A percentile compares a stretch with the other conserved stretches of the same genome.
Evolutionary conservation across 805 yeast genomes (phyloP).

Genomic region (Hanseniaspora thailandica): DNA sequence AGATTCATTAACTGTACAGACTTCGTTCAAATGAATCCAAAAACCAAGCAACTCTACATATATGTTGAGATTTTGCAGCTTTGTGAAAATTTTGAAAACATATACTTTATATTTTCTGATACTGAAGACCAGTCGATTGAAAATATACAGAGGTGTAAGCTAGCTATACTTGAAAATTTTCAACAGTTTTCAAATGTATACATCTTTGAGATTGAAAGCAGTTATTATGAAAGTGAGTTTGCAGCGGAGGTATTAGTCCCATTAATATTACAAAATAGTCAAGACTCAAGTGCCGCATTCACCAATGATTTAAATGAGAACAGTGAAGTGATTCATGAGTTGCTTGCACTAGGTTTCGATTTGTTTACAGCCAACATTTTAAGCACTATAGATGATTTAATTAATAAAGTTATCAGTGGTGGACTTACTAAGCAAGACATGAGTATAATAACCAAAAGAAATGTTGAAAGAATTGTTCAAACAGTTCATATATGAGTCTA

Average conservation of each 20-base stretch:
- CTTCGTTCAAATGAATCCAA: constrained; percentile 19
- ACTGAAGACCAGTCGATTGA: neutral
- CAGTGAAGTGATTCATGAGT: neutral
- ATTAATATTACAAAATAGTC: neutral
- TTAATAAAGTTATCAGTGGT: neutral
- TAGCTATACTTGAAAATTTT: neutral
- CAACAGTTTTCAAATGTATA: neutral
- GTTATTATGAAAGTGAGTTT: neutral
- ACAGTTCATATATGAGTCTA: neutral
- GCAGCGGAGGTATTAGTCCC: neutral
- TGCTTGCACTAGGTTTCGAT: neutral
- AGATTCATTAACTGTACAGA: constrained; percentile 17
- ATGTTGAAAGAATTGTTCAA: neutral
- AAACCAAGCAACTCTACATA: constrained; percentile 16
- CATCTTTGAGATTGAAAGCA: neutral
- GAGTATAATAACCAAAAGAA: neutral
- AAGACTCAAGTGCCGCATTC: neutral
- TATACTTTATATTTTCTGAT: constrained; percentile 10
- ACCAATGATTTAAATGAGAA: neutral
- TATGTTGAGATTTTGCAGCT: constrained; percentile 14
- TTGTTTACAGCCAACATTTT: neutral
- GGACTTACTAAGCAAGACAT: neutral
- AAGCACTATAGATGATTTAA: neutral
- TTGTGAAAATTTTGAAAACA: constrained; percentile 17
- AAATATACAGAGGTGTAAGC: neutral